Percentiles rank a stretch among this genome's conserved stretches.
Evolutionary conservation across 352 stramenopile species (phyloP).

Genomic region (Pythium grandisporangium): DNA sequence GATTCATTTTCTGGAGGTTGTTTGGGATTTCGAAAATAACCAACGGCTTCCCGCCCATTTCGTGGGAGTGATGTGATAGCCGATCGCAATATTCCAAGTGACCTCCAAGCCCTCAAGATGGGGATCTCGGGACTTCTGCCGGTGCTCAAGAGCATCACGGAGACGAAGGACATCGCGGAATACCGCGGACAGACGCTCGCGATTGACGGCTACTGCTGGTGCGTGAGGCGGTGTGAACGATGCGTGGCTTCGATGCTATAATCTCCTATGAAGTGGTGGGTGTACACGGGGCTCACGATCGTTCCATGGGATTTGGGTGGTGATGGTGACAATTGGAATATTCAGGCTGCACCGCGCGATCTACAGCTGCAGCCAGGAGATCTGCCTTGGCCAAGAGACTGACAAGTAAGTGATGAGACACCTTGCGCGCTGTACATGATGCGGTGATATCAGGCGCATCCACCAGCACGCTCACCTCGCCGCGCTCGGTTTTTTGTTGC

Average conservation of each 20-base stretch:
- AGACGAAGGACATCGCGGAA: slow-evolving; percentile 34
- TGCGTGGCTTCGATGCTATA: background rate
- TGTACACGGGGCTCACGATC: too few species aligned
- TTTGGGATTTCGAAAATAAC: background rate
- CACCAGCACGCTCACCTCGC: too few species aligned
- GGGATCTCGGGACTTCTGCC: slow-evolving; percentile 49
- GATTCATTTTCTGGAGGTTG: too few species aligned
- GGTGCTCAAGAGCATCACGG: slow-evolving; percentile 51
- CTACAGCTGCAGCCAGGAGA: slow-evolving; percentile 64
- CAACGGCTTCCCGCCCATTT: slow-evolving; percentile 7
- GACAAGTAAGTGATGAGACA: too few species aligned
- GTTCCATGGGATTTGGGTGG: too few species aligned
- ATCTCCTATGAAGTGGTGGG: background rate
- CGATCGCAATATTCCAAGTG: background rate
- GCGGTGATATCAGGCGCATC: too few species aligned
- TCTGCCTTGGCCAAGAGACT: slow-evolving; percentile 53
- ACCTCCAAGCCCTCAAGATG: slow-evolving; percentile 15
- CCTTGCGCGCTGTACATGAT: too few species aligned
- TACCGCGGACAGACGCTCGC: slow-evolving; percentile 61
- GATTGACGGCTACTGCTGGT: slow-evolving; percentile 83
- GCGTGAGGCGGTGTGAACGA: background rate
- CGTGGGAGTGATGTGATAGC: background rate
- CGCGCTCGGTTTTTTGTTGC: slow-evolving; percentile 1
- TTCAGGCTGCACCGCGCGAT: slow-evolving; percentile 81
- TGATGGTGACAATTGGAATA: too few species aligned